Conservation (phyloP, 1,284 basidiomycete species). For the Athelia sp. region DNA sequence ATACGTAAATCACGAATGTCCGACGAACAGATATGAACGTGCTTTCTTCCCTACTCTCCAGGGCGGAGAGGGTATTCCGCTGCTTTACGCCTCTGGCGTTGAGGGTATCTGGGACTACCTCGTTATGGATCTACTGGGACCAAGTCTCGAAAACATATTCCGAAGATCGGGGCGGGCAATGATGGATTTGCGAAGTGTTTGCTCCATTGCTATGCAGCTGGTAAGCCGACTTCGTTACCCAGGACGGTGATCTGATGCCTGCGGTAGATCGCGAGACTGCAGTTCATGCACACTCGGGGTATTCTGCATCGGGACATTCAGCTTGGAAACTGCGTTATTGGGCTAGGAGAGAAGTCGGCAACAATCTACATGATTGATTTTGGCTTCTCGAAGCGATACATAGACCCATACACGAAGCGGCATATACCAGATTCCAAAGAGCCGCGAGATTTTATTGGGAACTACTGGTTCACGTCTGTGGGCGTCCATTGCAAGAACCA, state of each 20-base stretch:
- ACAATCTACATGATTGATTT: constrained; percentile 79
- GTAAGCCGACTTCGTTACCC: no score
- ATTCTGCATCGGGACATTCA: constrained; percentile 74
- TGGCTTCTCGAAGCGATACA: constrained; percentile 72
- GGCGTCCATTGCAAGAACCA: constrained; percentile 69
- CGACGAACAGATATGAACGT: constrained; percentile 68
- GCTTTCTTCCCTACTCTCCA: constrained; percentile 64
- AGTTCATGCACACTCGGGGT: constrained; percentile 68
- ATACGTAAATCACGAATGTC: constrained; percentile 60
- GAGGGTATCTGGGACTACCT: constrained; percentile 66
- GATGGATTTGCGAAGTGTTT: constrained; percentile 66
- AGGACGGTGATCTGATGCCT: constrained; percentile 2
- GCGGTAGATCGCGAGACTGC: constrained; percentile 56
- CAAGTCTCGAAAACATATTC: constrained; percentile 61
- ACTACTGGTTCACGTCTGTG: constrained; percentile 75
- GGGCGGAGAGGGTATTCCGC: constrained; percentile 70
- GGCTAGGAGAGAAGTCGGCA: constrained; percentile 48
- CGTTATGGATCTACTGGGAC: constrained; percentile 67
- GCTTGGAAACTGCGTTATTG: constrained; percentile 68
- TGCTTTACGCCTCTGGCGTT: constrained; percentile 54
- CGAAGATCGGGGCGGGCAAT: constrained; percentile 46
- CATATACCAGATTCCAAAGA: constrained; percentile 64
- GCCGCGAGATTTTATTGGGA: constrained; percentile 71
- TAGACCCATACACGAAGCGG: constrained; percentile 53
- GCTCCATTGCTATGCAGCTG: constrained; percentile 69